phyloP scores from a whole-genome alignment of 768 basidiomycete genomes.

The Mrakia blollopis region DNA sequence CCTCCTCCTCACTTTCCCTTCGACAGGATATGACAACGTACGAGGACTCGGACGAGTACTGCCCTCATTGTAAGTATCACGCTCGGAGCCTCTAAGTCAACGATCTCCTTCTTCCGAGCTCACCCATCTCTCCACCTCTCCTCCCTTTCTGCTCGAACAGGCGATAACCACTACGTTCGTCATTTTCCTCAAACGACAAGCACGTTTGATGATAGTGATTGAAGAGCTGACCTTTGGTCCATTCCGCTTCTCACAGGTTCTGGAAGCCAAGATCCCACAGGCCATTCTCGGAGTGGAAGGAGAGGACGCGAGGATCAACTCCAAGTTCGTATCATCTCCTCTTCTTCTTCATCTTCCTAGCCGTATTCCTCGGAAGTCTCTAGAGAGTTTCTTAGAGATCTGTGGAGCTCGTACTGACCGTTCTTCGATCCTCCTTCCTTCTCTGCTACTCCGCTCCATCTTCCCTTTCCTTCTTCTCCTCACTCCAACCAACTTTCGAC shows the following conservation, averaged over 20 bases:
- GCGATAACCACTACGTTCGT: slow-evolving; percentile 91
- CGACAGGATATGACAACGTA: slow-evolving; percentile 70
- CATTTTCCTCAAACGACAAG: background rate
- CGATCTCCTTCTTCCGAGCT: no score
- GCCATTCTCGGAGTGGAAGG: slow-evolving; percentile 81
- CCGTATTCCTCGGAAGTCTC: no score
- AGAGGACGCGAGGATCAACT: slow-evolving; percentile 81
- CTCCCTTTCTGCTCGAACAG: background rate
- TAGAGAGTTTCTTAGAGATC: background rate
- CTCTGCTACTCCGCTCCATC: background rate
- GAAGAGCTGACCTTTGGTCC: background rate
- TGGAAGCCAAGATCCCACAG: slow-evolving; percentile 87
- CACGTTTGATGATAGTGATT: background rate
- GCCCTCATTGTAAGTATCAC: slow-evolving; percentile 90
- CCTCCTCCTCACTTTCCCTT: background rate
- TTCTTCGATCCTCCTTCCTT: slow-evolving; percentile 1
- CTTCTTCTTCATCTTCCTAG: background rate
- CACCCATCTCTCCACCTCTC: background rate
- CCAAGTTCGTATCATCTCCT: slow-evolving; percentile 56
- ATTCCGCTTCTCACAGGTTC: slow-evolving; percentile 55
- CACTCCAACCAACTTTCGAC: background rate
- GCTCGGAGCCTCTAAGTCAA: no score
- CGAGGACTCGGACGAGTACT: slow-evolving; percentile 97
- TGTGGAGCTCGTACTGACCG: background rate
- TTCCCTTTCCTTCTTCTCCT: background rate